Evolutionary conservation across 2,329 filamentous ascomycete species (phyloP), one percentile per base, ranked within the genome.

Genomic region (Macrophomina phaseolina): DNA sequence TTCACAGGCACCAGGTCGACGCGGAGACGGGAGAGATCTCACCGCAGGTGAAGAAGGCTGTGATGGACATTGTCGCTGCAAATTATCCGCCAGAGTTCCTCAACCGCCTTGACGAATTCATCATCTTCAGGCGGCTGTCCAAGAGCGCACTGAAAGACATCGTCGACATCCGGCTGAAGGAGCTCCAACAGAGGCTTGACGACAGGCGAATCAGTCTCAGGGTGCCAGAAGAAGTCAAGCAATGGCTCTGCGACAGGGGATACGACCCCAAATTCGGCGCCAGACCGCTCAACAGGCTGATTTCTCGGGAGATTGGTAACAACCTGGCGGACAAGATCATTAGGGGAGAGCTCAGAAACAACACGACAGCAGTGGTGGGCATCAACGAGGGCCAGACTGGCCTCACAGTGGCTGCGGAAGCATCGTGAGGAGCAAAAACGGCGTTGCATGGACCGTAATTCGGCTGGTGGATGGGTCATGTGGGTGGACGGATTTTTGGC

Each of bases 81-180:
- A 80, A 84, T 1, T 90, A 97, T 76, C 89, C 94, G 5, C 95
- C 95, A 3, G 95, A 98, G 77, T 99, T 98, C 84, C 86, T 98
- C 70, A 98, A 99, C 81, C 88, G 95, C 23, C 93, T 98, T 69
- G 94, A 98, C 79, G 94, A 96, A 68, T 97, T 98, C 81, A 97
- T 98, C 77, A 83, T 98, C 75, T 98, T 98, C 85, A 94, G 94
- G 80, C 88, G 94, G 8, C 86, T 98, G 2, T 92, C 92, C 0
- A 86, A 85, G 36, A 83, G 85, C 18, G 94, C 94, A 16, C 85
- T 98, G 66, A 86, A 93, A 36, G 94, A 97, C 74, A 98, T 98
- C 70, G 93, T 97, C 58, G 93, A 98, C 74, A 97, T 98, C 70
- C 88, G 95, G 38, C 84, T 98, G 56, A 87, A 85, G 68, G 95